These are phyloP conservation scores for Rhamnella rubrinervis DNA, from an alignment of 331 rosid genomes.

Conservation along the genomic window DNA sequence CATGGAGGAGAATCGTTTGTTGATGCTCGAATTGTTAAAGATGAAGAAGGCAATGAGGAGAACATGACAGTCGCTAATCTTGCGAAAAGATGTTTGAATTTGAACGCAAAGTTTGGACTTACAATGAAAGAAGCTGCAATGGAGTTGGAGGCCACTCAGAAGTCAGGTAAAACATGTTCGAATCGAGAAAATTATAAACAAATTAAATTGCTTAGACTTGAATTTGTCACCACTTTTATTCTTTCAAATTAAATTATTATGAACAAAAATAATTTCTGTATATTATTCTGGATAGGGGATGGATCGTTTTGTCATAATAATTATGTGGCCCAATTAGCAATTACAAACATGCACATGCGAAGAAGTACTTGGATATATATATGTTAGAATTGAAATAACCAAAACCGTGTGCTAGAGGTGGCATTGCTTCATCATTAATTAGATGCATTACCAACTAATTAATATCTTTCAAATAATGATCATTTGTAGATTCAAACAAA, in stretches of 20 bases:
- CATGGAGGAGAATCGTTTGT: conserved; percentile 9
- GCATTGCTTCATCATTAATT: no score
- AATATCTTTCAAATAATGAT: no score
- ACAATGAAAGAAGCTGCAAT: conserved; percentile 31
- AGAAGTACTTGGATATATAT: no score
- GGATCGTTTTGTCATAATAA: background rate
- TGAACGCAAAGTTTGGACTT: conserved; percentile 35
- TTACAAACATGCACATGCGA: no score
- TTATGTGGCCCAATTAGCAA: background rate
- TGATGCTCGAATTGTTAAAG: conserved; percentile 3
- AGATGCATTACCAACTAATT: no score
- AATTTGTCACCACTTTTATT: conserved; percentile 12
- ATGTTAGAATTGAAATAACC: no score
- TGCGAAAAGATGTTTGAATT: conserved; percentile 18
- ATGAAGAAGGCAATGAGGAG: conserved; percentile 10
- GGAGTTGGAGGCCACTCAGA: conserved; percentile 20
- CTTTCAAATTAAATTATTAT: no score
- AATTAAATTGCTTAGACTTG: conserved; percentile 3
- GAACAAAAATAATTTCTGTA: no score
- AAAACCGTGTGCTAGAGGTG: no score
- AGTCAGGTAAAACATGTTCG: background rate
- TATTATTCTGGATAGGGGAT: no score
- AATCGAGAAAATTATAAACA: conserved; percentile 9
- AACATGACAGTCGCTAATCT: conserved; percentile 2
- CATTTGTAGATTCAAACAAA: no score